Evolutionary conservation across 176 grass and related monocot genomes (phyloP).

Genomic region (Secale cereale): DNA sequence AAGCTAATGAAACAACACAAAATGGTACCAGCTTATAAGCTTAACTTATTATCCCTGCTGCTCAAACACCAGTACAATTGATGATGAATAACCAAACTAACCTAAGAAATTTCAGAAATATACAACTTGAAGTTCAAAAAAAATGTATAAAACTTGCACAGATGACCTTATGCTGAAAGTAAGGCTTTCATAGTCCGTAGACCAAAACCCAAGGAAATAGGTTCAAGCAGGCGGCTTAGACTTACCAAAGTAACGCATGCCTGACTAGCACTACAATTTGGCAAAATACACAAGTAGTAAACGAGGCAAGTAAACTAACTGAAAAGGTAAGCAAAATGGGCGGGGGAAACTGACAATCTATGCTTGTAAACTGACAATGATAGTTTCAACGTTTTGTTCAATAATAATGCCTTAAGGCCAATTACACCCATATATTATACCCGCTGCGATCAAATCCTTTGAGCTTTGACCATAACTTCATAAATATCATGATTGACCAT

Average conservation of each 20-base stretch:
- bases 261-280: background rate
- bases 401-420: background rate
- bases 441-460: background rate
- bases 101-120: slow-evolving; percentile 1
- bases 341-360: no score
- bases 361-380: no score
- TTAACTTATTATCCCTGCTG: background rate
- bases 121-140: background rate
- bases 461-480: background rate
- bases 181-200: background rate
- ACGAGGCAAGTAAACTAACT: background rate
- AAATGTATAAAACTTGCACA: background rate
- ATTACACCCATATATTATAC: background rate
- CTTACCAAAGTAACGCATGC: background rate
- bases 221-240: background rate
- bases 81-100: background rate
- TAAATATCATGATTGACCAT: background rate
- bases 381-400: background rate
- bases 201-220: background rate
- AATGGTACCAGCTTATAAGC: background rate
- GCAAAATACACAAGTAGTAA: background rate
- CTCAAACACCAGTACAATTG: background rate
- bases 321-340: background rate
- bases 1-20: background rate
- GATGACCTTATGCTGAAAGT: background rate